phyloP scores from a whole-genome alignment of 106 monocot species.

The Apostasia shenzhenica region DNA sequence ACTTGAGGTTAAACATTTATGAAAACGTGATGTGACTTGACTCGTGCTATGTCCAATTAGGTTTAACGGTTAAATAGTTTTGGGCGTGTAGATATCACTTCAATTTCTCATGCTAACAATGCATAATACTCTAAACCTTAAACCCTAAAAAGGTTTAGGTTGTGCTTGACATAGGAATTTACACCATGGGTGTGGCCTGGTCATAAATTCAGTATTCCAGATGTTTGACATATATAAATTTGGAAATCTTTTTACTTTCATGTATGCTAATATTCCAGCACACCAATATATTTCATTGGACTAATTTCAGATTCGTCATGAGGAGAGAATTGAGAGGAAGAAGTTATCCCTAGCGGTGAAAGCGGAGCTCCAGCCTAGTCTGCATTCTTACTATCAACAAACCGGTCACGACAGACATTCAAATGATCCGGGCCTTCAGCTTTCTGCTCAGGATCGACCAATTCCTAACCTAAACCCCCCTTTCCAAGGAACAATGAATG shows the following conservation, averaged over 20 bases:
- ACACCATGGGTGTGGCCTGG: background rate
- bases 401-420: slow-evolving; percentile 20
- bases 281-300: background rate
- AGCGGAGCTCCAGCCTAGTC: slow-evolving; percentile 14
- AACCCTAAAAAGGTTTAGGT: too few species aligned
- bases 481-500: slow-evolving; percentile 16
- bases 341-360: slow-evolving; percentile 21
- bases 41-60: too few species aligned
- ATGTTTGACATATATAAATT: background rate
- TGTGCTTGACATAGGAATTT: background rate
- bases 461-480: slow-evolving; percentile 11
- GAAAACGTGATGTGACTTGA: too few species aligned
- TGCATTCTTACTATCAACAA: slow-evolving; percentile 13
- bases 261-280: too few species aligned
- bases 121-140: too few species aligned
- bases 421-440: slow-evolving; percentile 10
- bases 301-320: slow-evolving; percentile 40
- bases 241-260: background rate
- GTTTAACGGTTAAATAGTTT: too few species aligned
- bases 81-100: too few species aligned
- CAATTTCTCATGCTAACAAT: too few species aligned
- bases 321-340: slow-evolving; percentile 76
- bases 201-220: background rate
- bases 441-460: slow-evolving; percentile 16
- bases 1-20: too few species aligned